Conservation (phyloP, 352 stramenopile genomes). For the Pythium apleroticum region DNA sequence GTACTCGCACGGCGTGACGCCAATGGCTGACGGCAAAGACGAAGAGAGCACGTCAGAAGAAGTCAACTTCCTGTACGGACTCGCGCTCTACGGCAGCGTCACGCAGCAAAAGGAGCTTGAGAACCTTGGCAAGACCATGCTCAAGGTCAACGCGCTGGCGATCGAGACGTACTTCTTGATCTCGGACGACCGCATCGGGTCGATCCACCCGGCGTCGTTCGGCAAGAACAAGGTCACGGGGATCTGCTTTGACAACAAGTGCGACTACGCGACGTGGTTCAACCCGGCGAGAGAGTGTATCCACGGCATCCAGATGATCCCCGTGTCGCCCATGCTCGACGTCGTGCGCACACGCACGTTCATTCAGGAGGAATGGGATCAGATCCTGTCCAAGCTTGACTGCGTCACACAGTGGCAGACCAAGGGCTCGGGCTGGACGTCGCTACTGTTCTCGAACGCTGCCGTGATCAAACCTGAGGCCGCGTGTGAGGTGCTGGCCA, state of each 20-base stretch:
- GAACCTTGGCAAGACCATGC: constrained; percentile 52
- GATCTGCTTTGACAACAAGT: constrained; percentile 38
- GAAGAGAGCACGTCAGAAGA: constrained; percentile 75
- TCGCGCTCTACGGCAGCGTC: constrained; percentile 53
- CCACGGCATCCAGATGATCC: constrained; percentile 80
- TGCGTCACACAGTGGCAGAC: constrained; percentile 59
- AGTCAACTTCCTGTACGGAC: constrained; percentile 61
- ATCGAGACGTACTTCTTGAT: constrained; percentile 76
- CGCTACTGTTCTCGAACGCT: constrained; percentile 62
- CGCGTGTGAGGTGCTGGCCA: constrained; percentile 55
- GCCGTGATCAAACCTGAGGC: constrained; percentile 50
- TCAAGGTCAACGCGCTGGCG: constrained; percentile 51
- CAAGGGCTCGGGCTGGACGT: constrained; percentile 29
- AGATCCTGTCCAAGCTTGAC: constrained; percentile 47
- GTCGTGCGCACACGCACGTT: constrained; percentile 55
- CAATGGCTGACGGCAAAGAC: constrained; percentile 67
- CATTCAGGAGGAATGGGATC: constrained; percentile 59
- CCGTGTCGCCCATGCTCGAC: constrained; percentile 57
- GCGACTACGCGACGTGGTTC: constrained; percentile 77
- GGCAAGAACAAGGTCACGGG: constrained; percentile 68
- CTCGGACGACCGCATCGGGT: constrained; percentile 39
- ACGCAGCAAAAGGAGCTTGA: constrained; percentile 39
- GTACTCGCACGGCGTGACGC: constrained; percentile 69
- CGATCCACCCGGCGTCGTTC: constrained; percentile 41
- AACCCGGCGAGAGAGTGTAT: constrained; percentile 64